These are phyloP conservation scores for Polygonum maritimum DNA, from an alignment of 148 eudicot species.

Conservation along the genomic window DNA sequence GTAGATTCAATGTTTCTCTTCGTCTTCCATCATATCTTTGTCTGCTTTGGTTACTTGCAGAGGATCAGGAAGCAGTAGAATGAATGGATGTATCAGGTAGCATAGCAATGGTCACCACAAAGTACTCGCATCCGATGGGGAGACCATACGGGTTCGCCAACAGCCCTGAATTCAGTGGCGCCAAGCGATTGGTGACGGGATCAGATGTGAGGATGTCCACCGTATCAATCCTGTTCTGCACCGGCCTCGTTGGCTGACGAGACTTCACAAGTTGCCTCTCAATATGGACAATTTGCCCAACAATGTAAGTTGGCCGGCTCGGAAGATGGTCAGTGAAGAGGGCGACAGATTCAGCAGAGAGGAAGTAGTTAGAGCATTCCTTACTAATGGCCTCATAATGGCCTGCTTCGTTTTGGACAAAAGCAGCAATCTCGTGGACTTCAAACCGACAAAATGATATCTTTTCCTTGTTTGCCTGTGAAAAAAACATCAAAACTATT, in stretches of 20 bases:
- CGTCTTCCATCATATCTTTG: slow-evolving; percentile 61
- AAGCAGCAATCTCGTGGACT: slow-evolving; percentile 93
- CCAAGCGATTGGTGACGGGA: slow-evolving; percentile 24
- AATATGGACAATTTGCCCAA: slow-evolving; percentile 90
- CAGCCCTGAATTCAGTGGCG: slow-evolving; percentile 33
- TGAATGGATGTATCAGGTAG: slow-evolving; percentile 64
- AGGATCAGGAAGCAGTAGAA: slow-evolving; percentile 81
- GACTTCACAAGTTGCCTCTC: slow-evolving; percentile 56
- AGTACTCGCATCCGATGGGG: slow-evolving; percentile 72
- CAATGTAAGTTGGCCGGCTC: slow-evolving; percentile 53
- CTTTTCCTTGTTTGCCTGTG: slow-evolving; percentile 88
- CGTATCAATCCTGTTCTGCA: slow-evolving; percentile 23
- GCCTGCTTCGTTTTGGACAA: slow-evolving; percentile 66
- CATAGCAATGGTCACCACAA: slow-evolving; percentile 83
- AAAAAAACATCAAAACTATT: background rate
- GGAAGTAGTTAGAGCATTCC: slow-evolving; percentile 64
- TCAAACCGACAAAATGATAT: slow-evolving; percentile 73
- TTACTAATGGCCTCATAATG: slow-evolving; percentile 87
- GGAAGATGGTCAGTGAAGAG: slow-evolving; percentile 77
- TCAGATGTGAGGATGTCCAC: slow-evolving; percentile 25
- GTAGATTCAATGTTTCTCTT: background rate
- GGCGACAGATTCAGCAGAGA: slow-evolving; percentile 87
- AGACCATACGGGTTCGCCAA: slow-evolving; percentile 50
- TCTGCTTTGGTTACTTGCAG: slow-evolving; percentile 18
- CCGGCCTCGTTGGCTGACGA: slow-evolving; percentile 21